phyloP scores from a whole-genome alignment of 2,329 filamentous ascomycete species.

The Emmonsiellopsis sp. region DNA sequence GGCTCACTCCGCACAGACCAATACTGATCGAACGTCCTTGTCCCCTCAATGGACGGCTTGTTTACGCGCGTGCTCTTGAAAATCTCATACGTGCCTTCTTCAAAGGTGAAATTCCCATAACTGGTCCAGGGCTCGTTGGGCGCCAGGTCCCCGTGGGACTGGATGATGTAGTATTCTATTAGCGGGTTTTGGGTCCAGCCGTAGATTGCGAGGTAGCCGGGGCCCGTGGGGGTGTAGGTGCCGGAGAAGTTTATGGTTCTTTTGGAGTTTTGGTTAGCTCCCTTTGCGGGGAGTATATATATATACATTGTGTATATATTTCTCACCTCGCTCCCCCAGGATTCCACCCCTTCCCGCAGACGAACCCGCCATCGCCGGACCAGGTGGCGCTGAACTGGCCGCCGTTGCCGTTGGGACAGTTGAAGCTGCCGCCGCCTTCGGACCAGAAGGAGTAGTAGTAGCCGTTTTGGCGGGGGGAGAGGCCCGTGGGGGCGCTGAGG shows the following conservation, averaged over 20 bases:
- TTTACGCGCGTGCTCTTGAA: slow-evolving; percentile 27
- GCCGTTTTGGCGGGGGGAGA: slow-evolving; percentile 13
- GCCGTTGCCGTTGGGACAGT: slow-evolving; percentile 31
- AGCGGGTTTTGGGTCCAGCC: slow-evolving; percentile 22
- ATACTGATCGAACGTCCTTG: slow-evolving; percentile 44
- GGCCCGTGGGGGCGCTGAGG: no score
- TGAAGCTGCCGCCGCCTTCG: slow-evolving; percentile 29
- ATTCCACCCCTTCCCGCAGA: slow-evolving; percentile 1
- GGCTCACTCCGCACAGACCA: slow-evolving; percentile 32
- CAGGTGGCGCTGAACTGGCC: slow-evolving; percentile 28
- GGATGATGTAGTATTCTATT: slow-evolving; percentile 6
- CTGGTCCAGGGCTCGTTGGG: slow-evolving; percentile 8
- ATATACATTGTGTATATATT: not conserved
- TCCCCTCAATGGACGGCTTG: slow-evolving; percentile 38
- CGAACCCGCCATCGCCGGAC: not conserved
- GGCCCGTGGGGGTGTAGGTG: slow-evolving; percentile 22
- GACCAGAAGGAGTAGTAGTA: slow-evolving; percentile 39
- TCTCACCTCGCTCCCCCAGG: not conserved
- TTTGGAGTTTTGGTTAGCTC: not conserved
- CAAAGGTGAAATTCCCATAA: slow-evolving; percentile 19
- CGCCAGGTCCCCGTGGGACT: not conserved
- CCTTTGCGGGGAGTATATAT: not conserved
- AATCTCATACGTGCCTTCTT: slow-evolving; percentile 26
- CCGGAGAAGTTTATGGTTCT: slow-evolving; percentile 24
- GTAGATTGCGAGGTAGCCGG: slow-evolving; percentile 22